Percentiles rank a stretch among this genome's conserved stretches.
Evolutionary conservation across 2,329 filamentous ascomycete genomes (phyloP).

Genomic region (Emmonsiellopsis sp.): DNA sequence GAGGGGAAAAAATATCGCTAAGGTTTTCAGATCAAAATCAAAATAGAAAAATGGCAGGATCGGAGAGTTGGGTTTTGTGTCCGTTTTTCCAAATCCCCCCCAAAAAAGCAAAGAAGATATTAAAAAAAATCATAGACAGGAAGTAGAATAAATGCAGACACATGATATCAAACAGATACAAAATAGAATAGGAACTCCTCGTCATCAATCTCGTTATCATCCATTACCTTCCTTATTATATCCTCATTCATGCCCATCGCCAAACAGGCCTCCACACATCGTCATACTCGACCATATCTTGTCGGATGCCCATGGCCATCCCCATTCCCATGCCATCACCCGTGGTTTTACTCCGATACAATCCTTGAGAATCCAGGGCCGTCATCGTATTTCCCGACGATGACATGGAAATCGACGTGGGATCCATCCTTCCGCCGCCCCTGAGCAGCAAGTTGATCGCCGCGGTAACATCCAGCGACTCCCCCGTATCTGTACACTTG

Average conservation of each 20-base stretch:
- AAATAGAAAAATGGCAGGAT: too few relatives aligned
- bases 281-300: background rate
- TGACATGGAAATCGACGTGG: background rate
- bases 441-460: conserved; percentile 47
- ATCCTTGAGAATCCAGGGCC: background rate
- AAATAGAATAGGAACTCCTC: background rate
- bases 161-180: background rate
- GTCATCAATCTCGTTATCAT: background rate
- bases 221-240: background rate
- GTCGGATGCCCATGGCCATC: background rate
- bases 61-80: too few relatives aligned
- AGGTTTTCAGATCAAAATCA: too few relatives aligned
- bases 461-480: conserved; percentile 47
- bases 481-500: conserved; percentile 49
- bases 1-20: too few relatives aligned
- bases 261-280: conserved; percentile 20
- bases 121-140: background rate
- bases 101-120: background rate
- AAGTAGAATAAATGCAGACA: background rate
- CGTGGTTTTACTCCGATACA: background rate
- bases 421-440: conserved; percentile 20
- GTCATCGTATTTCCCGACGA: background rate
- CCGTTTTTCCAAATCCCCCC: too few relatives aligned
- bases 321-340: conserved; percentile 1
- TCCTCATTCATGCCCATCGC: conserved; percentile 26